These are phyloP conservation scores for Thalia dealbata DNA, from an alignment of 176 grass and related monocot species.

Conservation along the genomic window DNA sequence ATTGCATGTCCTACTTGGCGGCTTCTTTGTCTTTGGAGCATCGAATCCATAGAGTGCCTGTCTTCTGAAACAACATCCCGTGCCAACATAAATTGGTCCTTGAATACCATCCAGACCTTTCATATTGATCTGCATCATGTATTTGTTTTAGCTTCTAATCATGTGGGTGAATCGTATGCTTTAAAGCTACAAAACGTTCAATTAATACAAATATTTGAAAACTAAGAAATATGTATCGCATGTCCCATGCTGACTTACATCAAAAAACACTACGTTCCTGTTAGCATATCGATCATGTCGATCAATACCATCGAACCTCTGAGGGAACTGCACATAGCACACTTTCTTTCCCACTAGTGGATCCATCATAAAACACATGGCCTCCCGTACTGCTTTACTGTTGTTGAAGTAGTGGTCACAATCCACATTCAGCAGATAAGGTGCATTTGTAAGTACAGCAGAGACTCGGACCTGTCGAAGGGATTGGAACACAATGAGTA, in stretches of 20 bases:
- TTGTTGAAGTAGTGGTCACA: conserved; percentile 97
- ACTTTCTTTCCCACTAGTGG: conserved; percentile 83
- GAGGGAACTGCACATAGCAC: conserved; percentile 88
- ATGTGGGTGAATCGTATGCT: background rate
- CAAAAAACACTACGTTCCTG: conserved; percentile 80
- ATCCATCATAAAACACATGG: conserved; percentile 98
- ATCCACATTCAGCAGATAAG: conserved; percentile 83
- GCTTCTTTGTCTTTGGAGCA: conserved; percentile 83
- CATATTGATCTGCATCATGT: conserved; percentile 77
- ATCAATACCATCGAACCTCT: conserved; percentile 91
- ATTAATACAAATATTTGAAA: background rate
- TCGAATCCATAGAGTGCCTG: conserved; percentile 72
- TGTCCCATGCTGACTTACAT: conserved; percentile 44
- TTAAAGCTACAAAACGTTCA: background rate
- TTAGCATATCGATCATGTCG: conserved; percentile 85
- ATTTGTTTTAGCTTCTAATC: conserved; percentile 12
- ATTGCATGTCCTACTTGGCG: conserved; percentile 72
- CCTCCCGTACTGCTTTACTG: conserved; percentile 70
- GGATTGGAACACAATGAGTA: conserved; percentile 6
- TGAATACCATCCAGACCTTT: conserved; percentile 97
- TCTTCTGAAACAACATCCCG: conserved; percentile 80
- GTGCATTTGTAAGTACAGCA: conserved; percentile 71
- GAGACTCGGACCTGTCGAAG: conserved; percentile 68
- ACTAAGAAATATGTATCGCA: background rate
- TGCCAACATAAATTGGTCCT: conserved; percentile 95